Conservation (phyloP, 805 yeast species). For the Naumovozyma baii region DNA sequence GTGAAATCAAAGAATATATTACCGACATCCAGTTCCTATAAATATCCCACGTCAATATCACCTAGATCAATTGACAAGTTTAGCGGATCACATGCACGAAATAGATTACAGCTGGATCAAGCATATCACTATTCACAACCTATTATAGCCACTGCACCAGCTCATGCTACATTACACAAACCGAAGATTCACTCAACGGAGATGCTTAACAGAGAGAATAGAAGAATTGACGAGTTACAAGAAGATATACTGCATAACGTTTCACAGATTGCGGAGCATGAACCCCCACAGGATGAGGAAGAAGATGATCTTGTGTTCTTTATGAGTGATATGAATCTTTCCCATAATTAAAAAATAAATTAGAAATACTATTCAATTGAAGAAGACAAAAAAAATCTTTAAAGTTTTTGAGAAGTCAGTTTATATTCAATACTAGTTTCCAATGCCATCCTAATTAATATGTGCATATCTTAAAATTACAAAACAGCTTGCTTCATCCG, state of each 20-base stretch:
- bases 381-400: neutral
- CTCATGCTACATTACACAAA: slow-evolving; percentile 28
- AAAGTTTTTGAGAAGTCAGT: neutral
- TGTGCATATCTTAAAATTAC: too few relatives aligned
- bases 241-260: slow-evolving; percentile 6
- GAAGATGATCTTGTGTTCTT: slow-evolving; percentile 61
- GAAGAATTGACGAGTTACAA: neutral
- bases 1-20: neutral
- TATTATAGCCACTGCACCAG: slow-evolving; percentile 24
- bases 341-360: slow-evolving; percentile 12
- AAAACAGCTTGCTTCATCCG: too few relatives aligned
- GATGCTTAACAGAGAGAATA: slow-evolving; percentile 2
- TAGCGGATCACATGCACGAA: slow-evolving; percentile 19
- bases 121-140: slow-evolving; percentile 26
- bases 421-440: too few relatives aligned
- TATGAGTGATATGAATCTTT: slow-evolving; percentile 63
- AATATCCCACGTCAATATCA: slow-evolving; percentile 10
- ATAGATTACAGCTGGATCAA: slow-evolving; percentile 20
- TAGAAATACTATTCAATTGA: too few relatives aligned
- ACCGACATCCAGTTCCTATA: neutral
- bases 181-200: slow-evolving; percentile 18
- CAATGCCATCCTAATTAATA: too few relatives aligned
- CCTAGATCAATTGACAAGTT: slow-evolving; percentile 24
- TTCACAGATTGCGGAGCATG: too few relatives aligned
- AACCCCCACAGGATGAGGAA: slow-evolving; percentile 24